These are phyloP conservation scores for Echinochloa phyllopogon DNA, from an alignment of 176 grass and related monocot species.

Conservation along the genomic window DNA sequence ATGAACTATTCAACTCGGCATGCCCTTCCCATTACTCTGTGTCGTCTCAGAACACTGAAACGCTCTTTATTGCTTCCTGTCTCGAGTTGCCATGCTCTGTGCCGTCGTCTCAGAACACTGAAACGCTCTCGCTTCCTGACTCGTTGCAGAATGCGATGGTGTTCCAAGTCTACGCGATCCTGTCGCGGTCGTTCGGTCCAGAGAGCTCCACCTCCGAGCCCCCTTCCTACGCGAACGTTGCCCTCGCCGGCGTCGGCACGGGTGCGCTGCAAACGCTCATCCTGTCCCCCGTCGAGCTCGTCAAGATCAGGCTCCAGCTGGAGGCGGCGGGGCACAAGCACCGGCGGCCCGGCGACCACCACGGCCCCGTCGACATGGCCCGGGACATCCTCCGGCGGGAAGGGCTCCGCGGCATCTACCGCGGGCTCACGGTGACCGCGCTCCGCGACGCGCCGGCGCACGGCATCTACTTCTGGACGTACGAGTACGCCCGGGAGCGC, in stretches of 20 bases:
- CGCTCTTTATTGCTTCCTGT: background rate
- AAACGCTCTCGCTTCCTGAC: background rate
- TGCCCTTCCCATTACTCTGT: no score
- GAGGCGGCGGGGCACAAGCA: constrained; percentile 40
- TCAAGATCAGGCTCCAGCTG: constrained; percentile 91
- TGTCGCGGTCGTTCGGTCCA: constrained; percentile 61
- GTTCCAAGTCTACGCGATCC: constrained; percentile 88
- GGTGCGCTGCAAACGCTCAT: constrained; percentile 83
- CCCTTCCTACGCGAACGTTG: constrained; percentile 76
- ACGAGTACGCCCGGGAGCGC: constrained; percentile 75
- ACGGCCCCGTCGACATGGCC: constrained; percentile 65
- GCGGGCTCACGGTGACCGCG: constrained; percentile 74
- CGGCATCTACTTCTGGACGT: constrained; percentile 97
- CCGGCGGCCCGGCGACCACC: background rate
- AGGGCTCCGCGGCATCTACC: constrained; percentile 74
- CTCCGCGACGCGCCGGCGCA: constrained; percentile 92
- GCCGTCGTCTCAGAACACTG: background rate
- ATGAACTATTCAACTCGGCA: no score
- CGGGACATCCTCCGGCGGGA: constrained; percentile 63
- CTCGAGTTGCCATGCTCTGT: no score
- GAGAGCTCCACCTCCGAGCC: constrained; percentile 42
- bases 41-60: background rate
- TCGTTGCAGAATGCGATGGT: constrained; percentile 86
- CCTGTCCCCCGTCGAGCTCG: constrained; percentile 82
- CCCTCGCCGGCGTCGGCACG: constrained; percentile 74